Base-by-base conservation (phyloP, 208 protist genomes). In the Leishmania tarentolae region DNA sequence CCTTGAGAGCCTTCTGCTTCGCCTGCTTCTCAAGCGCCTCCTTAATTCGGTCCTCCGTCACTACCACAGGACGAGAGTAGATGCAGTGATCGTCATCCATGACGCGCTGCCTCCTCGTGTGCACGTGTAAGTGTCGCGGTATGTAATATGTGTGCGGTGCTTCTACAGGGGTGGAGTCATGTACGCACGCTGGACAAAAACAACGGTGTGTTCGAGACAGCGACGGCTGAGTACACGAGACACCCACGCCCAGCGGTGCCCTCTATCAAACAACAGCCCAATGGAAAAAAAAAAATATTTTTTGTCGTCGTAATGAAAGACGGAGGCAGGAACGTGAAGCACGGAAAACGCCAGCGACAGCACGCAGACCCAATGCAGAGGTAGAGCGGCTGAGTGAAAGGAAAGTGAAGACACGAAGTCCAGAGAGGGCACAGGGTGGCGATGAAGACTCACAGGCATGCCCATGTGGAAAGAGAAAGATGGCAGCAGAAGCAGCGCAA, bases 41-140 rank as follows among this genome's bases (percentile, higher is more conserved):
- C 53, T 84, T 86, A 28, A 94, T 59, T 37, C 85, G 84, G 74
- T 95, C 91, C 78, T 94, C 91, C 19, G 92, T 94, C 68, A 94
- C 79, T 40, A 86, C 59, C 19, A 90, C 73, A 17, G 92, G 94
- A 61, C 86, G 86, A 28, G 88, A 69, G 76, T 92, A 91, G 46
- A 87, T 75, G 56, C 82, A 78, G 69, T 83, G 78, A 5, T 83
- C 82, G 11, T 71, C 66, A 15, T 81, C 72, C 50, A 86, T 80
- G 2, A 53, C 77, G 44, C 65, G 53, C 21, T n/a, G 6, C 19
- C 44, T 7, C 28, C 21, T 37, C 4, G n/a, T 0, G 28, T 28
- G 72, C 1, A 19, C 9, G 47, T 24, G 47, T 46, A 5, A 46
- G 69, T 56, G 21, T 56, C 13, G 28, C 9, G 19, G 69, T 53